Evolutionary conservation across 2,329 filamentous ascomycete genomes (phyloP), one percentile per base, ranked within the genome.

Genomic region (Cyclaneusma minus): DNA sequence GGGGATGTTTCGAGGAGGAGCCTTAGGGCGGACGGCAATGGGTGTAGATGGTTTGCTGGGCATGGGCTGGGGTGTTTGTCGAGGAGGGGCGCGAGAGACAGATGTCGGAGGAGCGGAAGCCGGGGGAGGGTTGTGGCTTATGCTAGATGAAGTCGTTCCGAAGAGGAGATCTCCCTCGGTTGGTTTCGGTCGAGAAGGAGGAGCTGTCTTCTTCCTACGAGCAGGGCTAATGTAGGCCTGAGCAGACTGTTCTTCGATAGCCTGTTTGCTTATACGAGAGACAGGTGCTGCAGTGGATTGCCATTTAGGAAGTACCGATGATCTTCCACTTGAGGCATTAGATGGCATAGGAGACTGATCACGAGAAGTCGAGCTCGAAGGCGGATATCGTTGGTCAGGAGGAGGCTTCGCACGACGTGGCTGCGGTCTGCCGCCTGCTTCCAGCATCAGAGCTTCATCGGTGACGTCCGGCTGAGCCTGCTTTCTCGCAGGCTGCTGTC

Each of bases 191-290:
- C 27, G 23, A 9, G 34, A 36, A 27, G 29, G 27, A 24, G 36
- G 38, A 20, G 64, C 60, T 3, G 69, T 51, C 48, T 76, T 82
- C 50, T 76, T 87, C 43, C 84, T 68, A 38, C 84, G 67, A 13
- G 80, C 80, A 25, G 84, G 81, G 46, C 85, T 94, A 29, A 94
- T 64, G 48, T 95, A 94, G 16, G 76, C 79, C 39, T 91, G 73
- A 9, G 80, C 66, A 25, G 68, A 74, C 47, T 93, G 75, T 35
- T 91, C 78, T 44, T 93, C 84, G 7, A 77, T 62, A 0, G 68
- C 68, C 43, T 83, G 67, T 37, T 78, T 73, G 33, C 65, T 80
- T 8, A 93, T 58, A 29, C 76, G 73, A 6, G 65, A 56, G 36
- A 68, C 64, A 20, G 42, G 29, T 32, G 49, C 30, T 42, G 46